Evolutionary conservation across 2,329 filamentous ascomycete genomes (phyloP), one percentile per base, ranked within the genome.

Genomic region (Aspergillus persii): DNA sequence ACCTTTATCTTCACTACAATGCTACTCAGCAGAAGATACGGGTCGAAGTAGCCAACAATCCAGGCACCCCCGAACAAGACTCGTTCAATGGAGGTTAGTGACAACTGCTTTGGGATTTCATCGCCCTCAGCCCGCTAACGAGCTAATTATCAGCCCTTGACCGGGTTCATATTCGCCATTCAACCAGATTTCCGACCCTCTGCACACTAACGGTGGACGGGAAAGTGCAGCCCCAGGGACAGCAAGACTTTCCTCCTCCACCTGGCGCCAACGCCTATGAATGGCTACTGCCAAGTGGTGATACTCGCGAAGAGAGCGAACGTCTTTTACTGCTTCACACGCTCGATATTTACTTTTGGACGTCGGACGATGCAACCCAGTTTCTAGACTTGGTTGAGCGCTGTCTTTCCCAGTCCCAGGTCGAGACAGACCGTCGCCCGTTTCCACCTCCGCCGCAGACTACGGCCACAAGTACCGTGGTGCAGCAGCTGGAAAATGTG

Each of bases 261-360:
- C 63, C 72, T 50, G 64, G 61, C 48, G 56, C 66, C 18, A 70
- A 69, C 55, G 69, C 71, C 12, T 71, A 76, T 58, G 78, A 86
- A 71, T 89, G 86, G 86, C 80, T 83, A 61, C 75, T 88, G 11
- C 80, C 83, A 4, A 78, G 77, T 18, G 78, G 75, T 52, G 83
- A 86, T 61, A 77, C 80, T 2, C 77, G 77, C 50, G 81, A 82
- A 61, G 78, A 83, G 56, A 81, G 79, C 56, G 81, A 80, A 59
- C 81, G 82, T 59, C 79, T 84, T 65, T 63, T 71, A 30, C 81
- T 79, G 54, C 72, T 89, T 4, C 84, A 88, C 66, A 85, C 84
- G 0, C 58, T 88, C 18, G 86, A 89, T 64, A 70, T 88, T 18
- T 89, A 89, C 66, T 83, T 88, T 65, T 89, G 86, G 86, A 86